Percentiles rank a stretch among this genome's conserved stretches.
Conservation (phyloP, 2,329 filamentous ascomycete genomes). For the Fusarium redolens region DNA sequence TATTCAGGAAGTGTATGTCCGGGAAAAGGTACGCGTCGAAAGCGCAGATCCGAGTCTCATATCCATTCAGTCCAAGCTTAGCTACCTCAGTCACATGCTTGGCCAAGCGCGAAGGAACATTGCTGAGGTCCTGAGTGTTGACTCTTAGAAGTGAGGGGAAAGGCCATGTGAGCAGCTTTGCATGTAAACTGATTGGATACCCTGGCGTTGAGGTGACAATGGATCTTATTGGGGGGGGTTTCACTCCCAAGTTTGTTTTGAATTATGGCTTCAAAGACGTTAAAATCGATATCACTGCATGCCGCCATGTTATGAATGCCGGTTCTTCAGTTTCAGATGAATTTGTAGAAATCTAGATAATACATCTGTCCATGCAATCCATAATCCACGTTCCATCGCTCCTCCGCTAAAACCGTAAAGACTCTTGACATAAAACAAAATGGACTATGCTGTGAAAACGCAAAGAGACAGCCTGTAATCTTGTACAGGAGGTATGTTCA, state of each 20-base stretch:
- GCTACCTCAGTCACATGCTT: slow-evolving; percentile 79
- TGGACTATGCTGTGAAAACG: slow-evolving; percentile 28
- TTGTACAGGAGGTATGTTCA: slow-evolving; percentile 16
- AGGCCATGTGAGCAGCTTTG: slow-evolving; percentile 24
- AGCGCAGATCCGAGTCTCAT: slow-evolving; percentile 89
- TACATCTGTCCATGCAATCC: slow-evolving; percentile 45
- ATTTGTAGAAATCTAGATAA: slow-evolving; percentile 38
- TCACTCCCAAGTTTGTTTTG: background rate
- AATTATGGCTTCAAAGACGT: background rate
- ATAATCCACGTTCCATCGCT: slow-evolving; percentile 39
- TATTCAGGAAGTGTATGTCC: slow-evolving; percentile 77
- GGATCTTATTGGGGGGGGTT: slow-evolving; percentile 8
- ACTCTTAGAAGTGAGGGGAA: slow-evolving; percentile 40
- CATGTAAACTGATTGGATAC: slow-evolving; percentile 45
- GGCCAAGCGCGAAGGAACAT: slow-evolving; percentile 77
- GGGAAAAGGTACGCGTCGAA: slow-evolving; percentile 90
- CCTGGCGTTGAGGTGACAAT: slow-evolving; percentile 33
- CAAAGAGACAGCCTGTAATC: slow-evolving; percentile 24
- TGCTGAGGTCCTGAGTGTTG: slow-evolving; percentile 79
- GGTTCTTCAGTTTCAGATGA: slow-evolving; percentile 22
- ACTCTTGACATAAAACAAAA: slow-evolving; percentile 26
- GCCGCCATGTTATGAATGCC: slow-evolving; percentile 1
- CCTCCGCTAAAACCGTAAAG: slow-evolving; percentile 23
- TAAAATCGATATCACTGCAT: background rate
- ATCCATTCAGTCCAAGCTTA: slow-evolving; percentile 84